Percentiles rank a stretch among this genome's conserved stretches.
Conservation (phyloP, 2,329 filamentous ascomycete genomes). For the Aotearoamyces nothofagi region DNA sequence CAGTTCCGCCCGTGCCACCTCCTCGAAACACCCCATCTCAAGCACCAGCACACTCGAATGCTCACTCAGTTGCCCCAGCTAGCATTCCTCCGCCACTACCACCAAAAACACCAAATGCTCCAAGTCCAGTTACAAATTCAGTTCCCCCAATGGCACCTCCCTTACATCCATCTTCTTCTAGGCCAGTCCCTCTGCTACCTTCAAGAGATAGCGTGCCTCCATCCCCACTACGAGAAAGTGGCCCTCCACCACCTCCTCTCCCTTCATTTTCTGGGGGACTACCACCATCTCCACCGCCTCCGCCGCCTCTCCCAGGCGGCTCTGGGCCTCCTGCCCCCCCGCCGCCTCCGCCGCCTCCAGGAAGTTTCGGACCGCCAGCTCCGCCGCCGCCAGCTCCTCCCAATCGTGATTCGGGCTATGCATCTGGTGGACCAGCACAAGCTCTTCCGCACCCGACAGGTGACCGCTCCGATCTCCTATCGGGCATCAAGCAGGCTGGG, state of each 20-base stretch:
- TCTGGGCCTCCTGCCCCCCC: slow-evolving; percentile 25
- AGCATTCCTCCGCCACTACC: slow-evolving; percentile 23
- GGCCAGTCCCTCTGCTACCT: slow-evolving; percentile 38
- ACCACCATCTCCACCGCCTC: slow-evolving; percentile 19
- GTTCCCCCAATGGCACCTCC: slow-evolving; percentile 35
- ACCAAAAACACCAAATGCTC: slow-evolving; percentile 26
- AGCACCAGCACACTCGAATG: slow-evolving; percentile 32
- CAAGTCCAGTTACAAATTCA: slow-evolving; percentile 19
- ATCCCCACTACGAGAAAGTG: slow-evolving; percentile 14
- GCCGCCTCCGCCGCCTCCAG: slow-evolving; percentile 25
- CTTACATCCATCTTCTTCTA: slow-evolving; percentile 32
- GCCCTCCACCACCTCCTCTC: slow-evolving; percentile 22
- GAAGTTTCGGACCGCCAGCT: slow-evolving; percentile 25
- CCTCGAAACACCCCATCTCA: slow-evolving; percentile 27
- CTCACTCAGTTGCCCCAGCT: slow-evolving; percentile 22
- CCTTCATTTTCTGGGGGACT: slow-evolving; percentile 19
- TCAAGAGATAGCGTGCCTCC: slow-evolving; percentile 17
- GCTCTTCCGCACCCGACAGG: slow-evolving; percentile 27
- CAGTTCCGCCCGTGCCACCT: slow-evolving; percentile 56
- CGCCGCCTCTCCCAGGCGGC: slow-evolving; percentile 19
- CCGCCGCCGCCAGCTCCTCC: slow-evolving; percentile 37
- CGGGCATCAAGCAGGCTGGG: slow-evolving; percentile 56
- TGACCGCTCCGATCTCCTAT: slow-evolving; percentile 44
- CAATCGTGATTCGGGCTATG: slow-evolving; percentile 42
- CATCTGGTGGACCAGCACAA: slow-evolving; percentile 32